Evolutionary conservation across 441 rosid genomes (phyloP).

Genomic region (Biscutella laevigata): DNA sequence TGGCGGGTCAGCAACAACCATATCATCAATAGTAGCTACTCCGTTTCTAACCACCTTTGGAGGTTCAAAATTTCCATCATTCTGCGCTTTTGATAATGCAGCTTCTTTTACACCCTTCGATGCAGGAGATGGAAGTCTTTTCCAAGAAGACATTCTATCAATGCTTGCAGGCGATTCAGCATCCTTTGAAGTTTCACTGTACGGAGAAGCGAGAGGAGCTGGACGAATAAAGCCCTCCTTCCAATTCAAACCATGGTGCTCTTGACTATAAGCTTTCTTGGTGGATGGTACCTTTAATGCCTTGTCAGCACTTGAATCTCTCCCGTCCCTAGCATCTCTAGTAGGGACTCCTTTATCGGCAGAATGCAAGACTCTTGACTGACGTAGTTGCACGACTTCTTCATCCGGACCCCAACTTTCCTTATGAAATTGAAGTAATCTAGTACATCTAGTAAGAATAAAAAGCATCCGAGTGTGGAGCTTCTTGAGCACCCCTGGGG

Average conservation of each 20-base stretch:
- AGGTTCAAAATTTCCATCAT: slow-evolving; percentile 42
- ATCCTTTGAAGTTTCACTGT: slow-evolving; percentile 35
- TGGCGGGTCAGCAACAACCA: slow-evolving; percentile 29
- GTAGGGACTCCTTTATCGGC: slow-evolving; percentile 49
- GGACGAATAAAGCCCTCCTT: slow-evolving; percentile 40
- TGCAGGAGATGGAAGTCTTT: slow-evolving; percentile 58
- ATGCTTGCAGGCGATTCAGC: slow-evolving; percentile 53
- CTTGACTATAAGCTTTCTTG: slow-evolving; percentile 86
- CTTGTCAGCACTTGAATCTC: slow-evolving; percentile 47
- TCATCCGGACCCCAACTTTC: slow-evolving; percentile 79
- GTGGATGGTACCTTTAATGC: slow-evolving; percentile 38
- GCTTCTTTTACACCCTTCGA: slow-evolving; percentile 40
- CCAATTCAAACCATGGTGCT: slow-evolving; percentile 65
- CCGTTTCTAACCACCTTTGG: slow-evolving; percentile 25
- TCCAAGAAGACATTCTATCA: slow-evolving; percentile 71
- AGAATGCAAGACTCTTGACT: slow-evolving; percentile 57
- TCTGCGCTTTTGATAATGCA: slow-evolving; percentile 33
- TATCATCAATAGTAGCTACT: slow-evolving; percentile 37
- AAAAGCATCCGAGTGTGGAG: slow-evolving; percentile 84
- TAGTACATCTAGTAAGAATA: slow-evolving; percentile 85
- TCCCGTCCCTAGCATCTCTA: slow-evolving; percentile 22
- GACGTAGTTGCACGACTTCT: slow-evolving; percentile 49
- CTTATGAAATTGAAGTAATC: slow-evolving; percentile 90
- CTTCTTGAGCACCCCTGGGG: slow-evolving; percentile 71
- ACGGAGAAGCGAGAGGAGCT: slow-evolving; percentile 29